Base-by-base conservation (phyloP, 148 eudicot species). In the Rheum nobile region DNA sequence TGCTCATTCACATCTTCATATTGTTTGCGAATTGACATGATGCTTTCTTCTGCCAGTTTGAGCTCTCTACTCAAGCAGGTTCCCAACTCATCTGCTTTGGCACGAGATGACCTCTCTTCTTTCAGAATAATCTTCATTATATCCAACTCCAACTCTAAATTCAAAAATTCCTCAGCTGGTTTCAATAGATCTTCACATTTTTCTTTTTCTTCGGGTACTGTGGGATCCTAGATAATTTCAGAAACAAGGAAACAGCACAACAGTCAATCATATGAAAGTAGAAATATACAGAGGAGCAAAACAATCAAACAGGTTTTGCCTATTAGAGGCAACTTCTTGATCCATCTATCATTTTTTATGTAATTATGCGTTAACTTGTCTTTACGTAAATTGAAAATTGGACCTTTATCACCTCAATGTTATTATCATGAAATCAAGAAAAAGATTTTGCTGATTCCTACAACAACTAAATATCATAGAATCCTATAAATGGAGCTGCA, bases 91-190 rank as follows among this genome's bases (percentile, higher is more conserved):
- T 83, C 87, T 73, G 75, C 22, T 74, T 86, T 83, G 6, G 42
- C 75, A 75, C 71, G 78, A 35, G 81, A 79, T 38, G 80, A 77
- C 79, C 86, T 90, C 80, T 95, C 97, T 83, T 95, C 99, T 76
- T 87, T 84, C 55, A 95, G 86, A 71, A 95, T 90, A 73, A 84
- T 84, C 77, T 86, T 92, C 16, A 95, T 65, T 77, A 95, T 86
- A 77, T 92, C 99, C 78, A 90, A 78, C 81, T 95, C 97, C 79
- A 95, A 84, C 72, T 92, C 92, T 75, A 95, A 77, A 76, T 86
- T 81, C 83, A 92, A 69, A 57, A 95, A 17, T 71, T 86, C 87
- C 80, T 92, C 94, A 29, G 77, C 72, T 38, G 80, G 78, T 71
- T 75, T 75, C 76, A 71, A 71, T 22, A 24, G 32, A 75, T 52